Conservation (phyloP, 805 yeast genomes). For the Hanseniaspora taiwanica region DNA sequence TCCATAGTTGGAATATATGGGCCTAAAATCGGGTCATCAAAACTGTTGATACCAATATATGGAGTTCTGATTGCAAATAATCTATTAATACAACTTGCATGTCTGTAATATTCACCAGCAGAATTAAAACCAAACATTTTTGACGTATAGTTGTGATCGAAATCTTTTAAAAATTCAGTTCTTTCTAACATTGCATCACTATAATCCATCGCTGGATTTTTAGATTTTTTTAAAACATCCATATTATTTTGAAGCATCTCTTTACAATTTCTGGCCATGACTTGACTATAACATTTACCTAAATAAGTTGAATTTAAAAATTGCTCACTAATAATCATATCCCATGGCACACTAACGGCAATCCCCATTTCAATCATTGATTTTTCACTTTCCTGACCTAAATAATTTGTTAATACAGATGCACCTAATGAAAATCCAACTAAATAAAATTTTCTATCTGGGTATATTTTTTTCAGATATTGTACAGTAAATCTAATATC, state of each 20-base stretch:
- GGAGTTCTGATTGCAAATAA: constrained; percentile 47
- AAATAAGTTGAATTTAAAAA: constrained; percentile 34
- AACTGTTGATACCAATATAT: constrained; percentile 43
- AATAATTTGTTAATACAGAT: constrained; percentile 52
- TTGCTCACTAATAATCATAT: constrained; percentile 37
- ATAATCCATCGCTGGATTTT: constrained; percentile 9
- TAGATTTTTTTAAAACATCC: constrained; percentile 24
- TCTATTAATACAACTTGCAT: constrained; percentile 44
- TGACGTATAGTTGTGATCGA: constrained; percentile 55
- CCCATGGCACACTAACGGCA: constrained; percentile 64
- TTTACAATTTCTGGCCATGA: constrained; percentile 35
- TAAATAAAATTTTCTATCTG: constrained; percentile 50
- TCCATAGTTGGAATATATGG: constrained; percentile 39
- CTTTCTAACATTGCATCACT: constrained; percentile 14
- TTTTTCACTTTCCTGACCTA: constrained; percentile 50
- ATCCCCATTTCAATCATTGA: constrained; percentile 39
- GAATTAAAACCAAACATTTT: constrained; percentile 51
- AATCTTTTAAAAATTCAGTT: constrained; percentile 32
- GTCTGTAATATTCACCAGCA: constrained; percentile 51
- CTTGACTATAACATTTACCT: constrained; percentile 33
- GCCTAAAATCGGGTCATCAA: constrained; percentile 67
- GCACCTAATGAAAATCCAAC: constrained; percentile 82
- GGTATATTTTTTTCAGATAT: constrained; percentile 37
- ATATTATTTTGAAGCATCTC: constrained; percentile 31
- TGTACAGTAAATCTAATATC: constrained; percentile 48